These are phyloP conservation scores for Talaromyces sp. DNA, from an alignment of 2,329 filamentous ascomycete genomes.

Conservation along the genomic window DNA sequence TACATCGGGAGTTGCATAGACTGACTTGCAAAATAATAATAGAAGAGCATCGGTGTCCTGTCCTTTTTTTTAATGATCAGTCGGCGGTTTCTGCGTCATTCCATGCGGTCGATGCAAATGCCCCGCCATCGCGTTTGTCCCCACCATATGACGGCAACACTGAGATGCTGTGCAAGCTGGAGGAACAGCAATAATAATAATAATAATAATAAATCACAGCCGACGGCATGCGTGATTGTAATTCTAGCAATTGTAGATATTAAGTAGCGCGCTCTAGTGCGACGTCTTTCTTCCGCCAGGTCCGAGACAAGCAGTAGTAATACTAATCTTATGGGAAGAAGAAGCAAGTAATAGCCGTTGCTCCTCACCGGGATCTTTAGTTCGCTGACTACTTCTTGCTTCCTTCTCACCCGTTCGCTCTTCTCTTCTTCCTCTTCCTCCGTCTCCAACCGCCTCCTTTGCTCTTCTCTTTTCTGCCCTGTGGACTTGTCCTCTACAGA, in stretches of 20 bases:
- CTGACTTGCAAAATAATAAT: neutral
- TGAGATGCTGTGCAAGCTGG: neutral
- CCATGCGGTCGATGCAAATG: neutral
- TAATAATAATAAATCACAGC: neutral
- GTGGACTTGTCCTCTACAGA: constrained; percentile 9
- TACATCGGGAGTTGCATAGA: neutral
- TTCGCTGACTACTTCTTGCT: neutral
- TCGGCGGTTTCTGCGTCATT: neutral
- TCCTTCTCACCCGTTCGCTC: constrained; percentile 1
- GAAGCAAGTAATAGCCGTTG: neutral
- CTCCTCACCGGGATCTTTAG: neutral
- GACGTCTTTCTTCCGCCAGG: neutral
- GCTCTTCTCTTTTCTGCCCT: neutral
- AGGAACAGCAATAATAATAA: neutral
- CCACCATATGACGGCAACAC: neutral
- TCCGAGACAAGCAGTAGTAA: neutral
- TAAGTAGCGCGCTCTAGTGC: neutral
- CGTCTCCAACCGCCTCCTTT: constrained; percentile 8
- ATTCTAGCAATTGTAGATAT: neutral
- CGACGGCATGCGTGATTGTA: neutral
- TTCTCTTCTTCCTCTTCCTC: constrained; percentile 10
- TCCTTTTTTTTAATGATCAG: neutral
- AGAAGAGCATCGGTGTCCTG: neutral
- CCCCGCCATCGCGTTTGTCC: neutral
- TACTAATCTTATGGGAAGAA: neutral